Evolutionary conservation across 2,329 filamentous ascomycete genomes (phyloP), one percentile per base, ranked within the genome.

Genomic region (Trichoderma brevicompactum): DNA sequence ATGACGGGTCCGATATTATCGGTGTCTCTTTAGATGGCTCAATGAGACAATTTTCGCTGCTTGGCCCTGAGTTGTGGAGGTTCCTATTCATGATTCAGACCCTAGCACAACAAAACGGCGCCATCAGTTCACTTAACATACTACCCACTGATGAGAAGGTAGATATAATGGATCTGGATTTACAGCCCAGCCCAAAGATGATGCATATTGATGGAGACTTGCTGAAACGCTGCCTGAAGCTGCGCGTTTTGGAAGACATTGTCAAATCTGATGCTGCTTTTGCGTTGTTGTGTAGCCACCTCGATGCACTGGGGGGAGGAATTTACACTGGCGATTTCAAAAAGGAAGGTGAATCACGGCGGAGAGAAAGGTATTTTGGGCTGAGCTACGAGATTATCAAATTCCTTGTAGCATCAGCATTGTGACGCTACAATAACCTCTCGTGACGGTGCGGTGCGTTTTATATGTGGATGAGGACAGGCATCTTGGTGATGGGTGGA

Each of bases 81-180:
- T 80, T 96, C 4, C 81, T 98, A 5, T 83, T 84, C 65, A 87
- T 94, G 68, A 74, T 97, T 1, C 89, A 96, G 72, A 89, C 90
- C 66, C 74, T 96, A 54, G 87, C 86, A 34, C 75, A 82, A 53
- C 74, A 77, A 32, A 83, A 82, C 32, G 71, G 75, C 7, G 69
- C 73, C 3, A 75, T 87, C 12, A 87, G 81, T 65, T 83, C 85
- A 5, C 53, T 34, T 28, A 36, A 55, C 38, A 56, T 28, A 9
- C 7, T 32, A 28, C 40, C 34, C 6, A n/a, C 13, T 9, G 65
- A 67, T 9, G 69, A 67, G 9, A 61, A 68, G 8, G 70, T 75
- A 13, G 72, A 68, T 3, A 58, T 65, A 8, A 49, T 55, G 53
- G 50, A 65, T 10, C 40, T 67, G 2, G 81, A 85, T 66, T 80